Conservation (phyloP, 2,329 filamentous ascomycete species). For the Colletotrichum cuscutae region DNA sequence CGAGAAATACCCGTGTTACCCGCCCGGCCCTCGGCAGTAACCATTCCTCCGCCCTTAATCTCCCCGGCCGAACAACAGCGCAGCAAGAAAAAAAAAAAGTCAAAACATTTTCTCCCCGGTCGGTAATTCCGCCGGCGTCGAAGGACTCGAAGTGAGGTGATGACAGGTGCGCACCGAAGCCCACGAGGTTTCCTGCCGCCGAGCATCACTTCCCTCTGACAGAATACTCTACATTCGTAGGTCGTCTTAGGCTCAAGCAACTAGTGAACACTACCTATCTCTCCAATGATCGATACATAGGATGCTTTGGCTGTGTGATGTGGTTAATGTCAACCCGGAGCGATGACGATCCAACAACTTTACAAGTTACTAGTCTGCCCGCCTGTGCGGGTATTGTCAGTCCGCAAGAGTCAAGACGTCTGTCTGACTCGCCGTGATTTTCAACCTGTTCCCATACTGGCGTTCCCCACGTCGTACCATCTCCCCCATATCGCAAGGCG, state of each 20-base stretch:
- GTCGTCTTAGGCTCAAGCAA: background rate
- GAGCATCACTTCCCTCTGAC: too few species aligned
- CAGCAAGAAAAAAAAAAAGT: background rate
- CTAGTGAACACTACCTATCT: background rate
- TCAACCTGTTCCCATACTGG: background rate
- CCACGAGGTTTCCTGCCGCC: background rate
- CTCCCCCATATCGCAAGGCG: background rate
- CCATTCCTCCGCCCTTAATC: background rate
- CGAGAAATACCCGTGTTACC: background rate
- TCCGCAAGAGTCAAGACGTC: background rate
- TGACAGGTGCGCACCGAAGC: background rate
- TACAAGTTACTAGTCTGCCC: background rate
- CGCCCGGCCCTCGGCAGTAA: background rate
- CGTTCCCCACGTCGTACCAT: background rate
- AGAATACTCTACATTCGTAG: too few species aligned
- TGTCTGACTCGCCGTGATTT: conserved; percentile 2
- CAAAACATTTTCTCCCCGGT: background rate
- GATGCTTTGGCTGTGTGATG: background rate
- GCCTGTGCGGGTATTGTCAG: background rate
- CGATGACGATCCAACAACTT: background rate
- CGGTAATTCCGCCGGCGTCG: too few species aligned
- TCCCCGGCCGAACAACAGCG: background rate
- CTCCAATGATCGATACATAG: background rate
- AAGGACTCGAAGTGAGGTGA: too few species aligned
- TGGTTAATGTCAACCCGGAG: background rate